Evolutionary conservation across 768 basidiomycete species (phyloP).

Genomic region (Hypsizygus marmoreus): DNA sequence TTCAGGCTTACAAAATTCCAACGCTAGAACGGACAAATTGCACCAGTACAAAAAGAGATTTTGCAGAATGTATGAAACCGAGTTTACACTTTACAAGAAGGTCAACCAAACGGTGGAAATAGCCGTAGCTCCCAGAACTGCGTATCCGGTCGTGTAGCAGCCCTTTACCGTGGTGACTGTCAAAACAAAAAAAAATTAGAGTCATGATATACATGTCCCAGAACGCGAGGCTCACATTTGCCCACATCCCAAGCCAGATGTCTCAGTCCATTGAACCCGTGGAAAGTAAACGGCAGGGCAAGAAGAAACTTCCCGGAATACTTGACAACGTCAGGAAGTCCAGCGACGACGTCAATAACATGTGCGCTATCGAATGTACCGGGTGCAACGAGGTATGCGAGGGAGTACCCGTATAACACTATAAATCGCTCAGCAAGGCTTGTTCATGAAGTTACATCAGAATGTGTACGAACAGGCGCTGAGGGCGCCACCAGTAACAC

Average conservation of each 20-base stretch:
- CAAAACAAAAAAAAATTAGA: no score
- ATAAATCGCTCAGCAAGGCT: slow-evolving; percentile 3
- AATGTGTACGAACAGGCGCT: slow-evolving; percentile 62
- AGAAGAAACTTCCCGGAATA: slow-evolving; percentile 74
- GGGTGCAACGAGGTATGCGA: slow-evolving; percentile 85
- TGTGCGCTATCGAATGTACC: slow-evolving; percentile 77
- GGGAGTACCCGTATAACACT: slow-evolving; percentile 89
- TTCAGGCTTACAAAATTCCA: no score
- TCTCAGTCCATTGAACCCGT: slow-evolving; percentile 86
- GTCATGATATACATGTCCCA: no score
- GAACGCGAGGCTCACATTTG: no score
- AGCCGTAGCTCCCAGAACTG: slow-evolving; percentile 78
- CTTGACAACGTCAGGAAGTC: slow-evolving; percentile 78
- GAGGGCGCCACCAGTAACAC: slow-evolving; percentile 80
- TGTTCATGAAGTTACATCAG: no score
- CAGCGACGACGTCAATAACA: slow-evolving; percentile 69
- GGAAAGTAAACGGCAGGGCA: slow-evolving; percentile 89
- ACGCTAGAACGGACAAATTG: no score
- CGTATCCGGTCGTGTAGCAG: slow-evolving; percentile 80
- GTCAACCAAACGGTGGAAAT: slow-evolving; percentile 72
- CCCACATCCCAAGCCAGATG: slow-evolving; percentile 90
- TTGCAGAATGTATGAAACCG: no score
- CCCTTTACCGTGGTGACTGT: slow-evolving; percentile 85
- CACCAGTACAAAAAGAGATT: no score
- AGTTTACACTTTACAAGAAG: no score